phyloP scores from a whole-genome alignment of 768 basidiomycete species.

The Boletus coccyginus region DNA sequence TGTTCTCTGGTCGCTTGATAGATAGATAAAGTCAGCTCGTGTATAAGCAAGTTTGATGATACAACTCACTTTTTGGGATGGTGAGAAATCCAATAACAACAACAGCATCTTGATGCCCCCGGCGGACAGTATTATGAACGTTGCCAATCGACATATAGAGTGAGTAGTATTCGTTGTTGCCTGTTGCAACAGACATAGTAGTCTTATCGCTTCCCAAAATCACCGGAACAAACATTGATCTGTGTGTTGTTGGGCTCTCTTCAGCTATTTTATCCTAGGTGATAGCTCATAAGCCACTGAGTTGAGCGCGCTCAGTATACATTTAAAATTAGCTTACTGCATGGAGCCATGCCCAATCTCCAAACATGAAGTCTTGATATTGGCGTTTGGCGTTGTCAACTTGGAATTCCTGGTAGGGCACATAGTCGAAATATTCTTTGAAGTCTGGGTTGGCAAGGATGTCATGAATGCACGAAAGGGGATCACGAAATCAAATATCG shows the following conservation, averaged over 20 bases:
- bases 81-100: background rate
- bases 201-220: too few relatives aligned
- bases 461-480: too few relatives aligned
- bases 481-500: too few relatives aligned
- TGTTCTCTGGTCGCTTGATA: background rate
- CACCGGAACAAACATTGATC: background rate
- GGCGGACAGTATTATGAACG: too few relatives aligned
- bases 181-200: too few relatives aligned
- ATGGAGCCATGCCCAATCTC: constrained; percentile 13
- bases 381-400: background rate
- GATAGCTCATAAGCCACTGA: background rate
- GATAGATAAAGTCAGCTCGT: background rate
- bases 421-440: too few relatives aligned
- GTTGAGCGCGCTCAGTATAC: background rate
- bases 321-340: background rate
- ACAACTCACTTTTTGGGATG: background rate
- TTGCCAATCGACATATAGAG: too few relatives aligned
- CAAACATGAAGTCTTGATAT: constrained; percentile 13
- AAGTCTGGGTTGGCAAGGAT: too few relatives aligned
- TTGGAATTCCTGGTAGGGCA: too few relatives aligned
- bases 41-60: too few relatives aligned
- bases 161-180: too few relatives aligned
- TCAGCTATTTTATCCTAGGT: constrained; percentile 23
- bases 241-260: constrained; percentile 4
- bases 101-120: background rate